phyloP scores from a whole-genome alignment of 2,329 filamentous ascomycete genomes.

The Nemania sp. region DNA sequence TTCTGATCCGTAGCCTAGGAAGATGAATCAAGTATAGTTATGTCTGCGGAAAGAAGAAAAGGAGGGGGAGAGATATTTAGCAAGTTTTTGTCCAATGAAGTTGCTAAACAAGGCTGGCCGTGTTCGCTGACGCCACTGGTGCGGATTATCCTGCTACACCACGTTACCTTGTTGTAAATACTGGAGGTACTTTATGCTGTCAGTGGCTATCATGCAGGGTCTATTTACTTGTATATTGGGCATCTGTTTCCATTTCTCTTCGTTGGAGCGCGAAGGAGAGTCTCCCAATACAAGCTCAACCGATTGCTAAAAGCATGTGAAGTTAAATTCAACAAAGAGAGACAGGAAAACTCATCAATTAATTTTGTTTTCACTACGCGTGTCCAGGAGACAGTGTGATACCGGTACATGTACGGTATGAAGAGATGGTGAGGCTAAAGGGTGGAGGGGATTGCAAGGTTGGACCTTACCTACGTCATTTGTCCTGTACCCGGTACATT shows the following conservation, averaged over 20 bases:
- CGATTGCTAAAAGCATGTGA: too few species aligned
- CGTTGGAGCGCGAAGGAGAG: too few species aligned
- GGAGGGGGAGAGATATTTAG: slow-evolving; percentile 14
- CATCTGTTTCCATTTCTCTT: too few species aligned
- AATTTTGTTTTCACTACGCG: too few species aligned
- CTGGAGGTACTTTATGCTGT: neutral
- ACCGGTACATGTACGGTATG: slow-evolving; percentile 8
- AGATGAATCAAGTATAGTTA: slow-evolving; percentile 5
- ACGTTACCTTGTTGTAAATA: neutral
- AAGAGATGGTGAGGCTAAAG: slow-evolving; percentile 3
- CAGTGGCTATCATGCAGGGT: slow-evolving; percentile 41
- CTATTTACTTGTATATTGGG: too few species aligned
- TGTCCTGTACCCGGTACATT: slow-evolving; percentile 32
- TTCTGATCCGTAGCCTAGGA: neutral
- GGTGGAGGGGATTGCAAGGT: slow-evolving; percentile 23
- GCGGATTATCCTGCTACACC: slow-evolving; percentile 39
- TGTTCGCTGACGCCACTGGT: slow-evolving; percentile 43
- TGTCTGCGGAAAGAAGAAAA: slow-evolving; percentile 5
- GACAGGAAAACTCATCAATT: too few species aligned
- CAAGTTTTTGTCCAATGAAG: slow-evolving; percentile 21
- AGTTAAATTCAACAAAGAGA: too few species aligned
- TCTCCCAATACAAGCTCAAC: too few species aligned
- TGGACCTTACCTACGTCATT: slow-evolving; percentile 33
- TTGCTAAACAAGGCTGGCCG: slow-evolving; percentile 26
- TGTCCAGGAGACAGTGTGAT: too few species aligned